Conservation (phyloP, 768 basidiomycete genomes). For the Postia placenta region DNA sequence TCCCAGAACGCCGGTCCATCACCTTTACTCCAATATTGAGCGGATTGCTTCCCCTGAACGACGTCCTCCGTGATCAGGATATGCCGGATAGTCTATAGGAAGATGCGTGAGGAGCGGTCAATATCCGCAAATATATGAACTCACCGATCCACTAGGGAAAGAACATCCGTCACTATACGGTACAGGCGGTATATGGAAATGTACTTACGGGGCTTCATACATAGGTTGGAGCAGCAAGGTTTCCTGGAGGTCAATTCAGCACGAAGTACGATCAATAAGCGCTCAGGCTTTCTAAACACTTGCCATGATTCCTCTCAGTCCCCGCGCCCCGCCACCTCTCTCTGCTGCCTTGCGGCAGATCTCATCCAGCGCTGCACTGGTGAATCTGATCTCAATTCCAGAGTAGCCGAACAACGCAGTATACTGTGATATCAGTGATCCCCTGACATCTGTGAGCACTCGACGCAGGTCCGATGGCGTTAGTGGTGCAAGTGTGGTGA, state of each 20-base stretch:
- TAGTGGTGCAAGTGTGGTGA: constrained; percentile 77
- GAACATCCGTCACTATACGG: too few relatives aligned
- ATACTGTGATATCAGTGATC: constrained; percentile 88
- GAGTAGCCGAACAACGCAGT: constrained; percentile 77
- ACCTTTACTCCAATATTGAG: constrained; percentile 72
- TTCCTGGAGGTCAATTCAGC: constrained; percentile 65
- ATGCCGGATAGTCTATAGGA: constrained; percentile 60
- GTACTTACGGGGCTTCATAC: constrained; percentile 85
- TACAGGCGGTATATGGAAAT: constrained; percentile 4
- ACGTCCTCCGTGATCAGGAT: constrained; percentile 75
- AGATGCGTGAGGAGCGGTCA: constrained; percentile 7
- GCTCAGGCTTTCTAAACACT: constrained; percentile 1
- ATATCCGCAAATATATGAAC: constrained; percentile 16
- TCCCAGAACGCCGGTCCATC: constrained; percentile 68
- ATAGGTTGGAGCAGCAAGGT: constrained; percentile 78
- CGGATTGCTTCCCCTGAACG: constrained; percentile 54
- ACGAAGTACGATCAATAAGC: background rate
- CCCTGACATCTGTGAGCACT: constrained; percentile 90
- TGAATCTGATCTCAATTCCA: constrained; percentile 84
- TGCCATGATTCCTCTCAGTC: constrained; percentile 85
- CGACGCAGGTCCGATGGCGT: constrained; percentile 77
- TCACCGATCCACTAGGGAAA: constrained; percentile 55
- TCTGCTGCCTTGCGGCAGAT: constrained; percentile 75
- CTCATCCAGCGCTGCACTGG: constrained; percentile 70
- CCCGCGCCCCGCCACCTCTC: constrained; percentile 87